Conservation (phyloP, 2,329 filamentous ascomycete species). For the Zalaria obscura region DNA sequence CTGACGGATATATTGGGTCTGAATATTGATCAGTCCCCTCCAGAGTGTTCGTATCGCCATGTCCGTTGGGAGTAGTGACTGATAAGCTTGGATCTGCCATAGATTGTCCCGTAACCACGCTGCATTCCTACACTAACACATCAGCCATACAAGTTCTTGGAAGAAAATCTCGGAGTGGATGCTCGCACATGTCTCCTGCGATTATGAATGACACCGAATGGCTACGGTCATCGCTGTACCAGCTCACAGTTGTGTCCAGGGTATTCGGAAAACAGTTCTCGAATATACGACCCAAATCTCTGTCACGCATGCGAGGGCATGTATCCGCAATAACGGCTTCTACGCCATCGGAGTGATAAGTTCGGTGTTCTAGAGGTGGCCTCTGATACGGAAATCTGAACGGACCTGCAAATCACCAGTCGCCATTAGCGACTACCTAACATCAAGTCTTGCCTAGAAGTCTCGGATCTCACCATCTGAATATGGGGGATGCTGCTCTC, state of each 20-base stretch:
- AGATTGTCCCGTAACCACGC: conserved; percentile 43
- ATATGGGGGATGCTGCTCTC: too few relatives aligned
- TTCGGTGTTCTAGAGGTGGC: conserved; percentile 28
- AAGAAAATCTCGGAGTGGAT: too few relatives aligned
- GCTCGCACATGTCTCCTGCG: conserved; percentile 30
- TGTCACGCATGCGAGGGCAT: conserved; percentile 24
- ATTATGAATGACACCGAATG: conserved; percentile 52
- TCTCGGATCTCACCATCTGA: too few relatives aligned
- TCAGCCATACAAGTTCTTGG: too few relatives aligned
- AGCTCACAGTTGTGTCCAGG: conserved; percentile 57
- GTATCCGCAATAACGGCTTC: conserved; percentile 23
- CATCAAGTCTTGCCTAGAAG: too few relatives aligned
- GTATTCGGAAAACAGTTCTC: conserved; percentile 65
- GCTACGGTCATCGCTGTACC: conserved; percentile 43
- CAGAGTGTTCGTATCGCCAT: conserved; percentile 49
- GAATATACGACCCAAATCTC: conserved; percentile 56
- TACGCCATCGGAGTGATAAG: conserved; percentile 29
- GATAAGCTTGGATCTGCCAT: conserved; percentile 59
- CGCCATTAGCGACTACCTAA: conserved; percentile 3
- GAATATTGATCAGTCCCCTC: conserved; percentile 60
- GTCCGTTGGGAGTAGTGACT: conserved; percentile 42
- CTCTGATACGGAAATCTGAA: conserved; percentile 32
- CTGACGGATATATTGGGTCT: conserved; percentile 51
- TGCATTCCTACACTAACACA: conserved; percentile 12
- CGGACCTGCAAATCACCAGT: conserved; percentile 27